Base-by-base conservation (phyloP, 768 basidiomycete species). In the Kwoniella newhampshirensis region DNA sequence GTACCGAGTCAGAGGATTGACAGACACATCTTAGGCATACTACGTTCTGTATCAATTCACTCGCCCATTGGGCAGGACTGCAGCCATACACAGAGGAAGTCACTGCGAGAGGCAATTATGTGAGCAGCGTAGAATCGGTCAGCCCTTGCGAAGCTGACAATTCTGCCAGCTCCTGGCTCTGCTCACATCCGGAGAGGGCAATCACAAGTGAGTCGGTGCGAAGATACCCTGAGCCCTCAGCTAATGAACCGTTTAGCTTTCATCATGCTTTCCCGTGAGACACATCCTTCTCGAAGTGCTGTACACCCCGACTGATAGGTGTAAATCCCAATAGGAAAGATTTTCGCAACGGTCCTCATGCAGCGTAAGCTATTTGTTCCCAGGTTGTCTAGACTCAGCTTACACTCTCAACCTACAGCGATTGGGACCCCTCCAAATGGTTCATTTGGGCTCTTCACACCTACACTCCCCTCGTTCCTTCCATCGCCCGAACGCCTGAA, bases 401-500 rank as follows among this genome's bases (percentile, higher is more conserved):
- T 37, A 50, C 18, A 4, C 18, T 18, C 23, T 47, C 84, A 9
- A 79, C 81, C 18, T 44, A 57, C 6, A 72, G 78, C 23, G 86
- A 86, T 62, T 90, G 87, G 87, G 87, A 90, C 73, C 87, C 88
- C 0, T 86, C 86, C 1, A 89, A 88, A 77, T 89, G 87, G 87
- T 81, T 85, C 40, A 88, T 89, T 39, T 68, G 82, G 20, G 45
- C 76, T 4, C 77, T 89, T 11, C 76, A 84, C 60, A 66, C 36
- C 21, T 71, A 60, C 65, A 75, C 75, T 0, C 67, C 72, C 2
- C 45, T 77, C 41, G 66, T 74, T 1, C 72, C 75, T 15, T 48
- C 69, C 4, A 63, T 77, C 55, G 63, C 67, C 1, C 61, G 48
- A 11, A 77, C 75, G 2, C 63, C 72, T 30, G 61, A 71, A 21